Evolutionary conservation across 108 stramenopile genomes (phyloP).

Genomic region (Schizochytrium sp.): DNA sequence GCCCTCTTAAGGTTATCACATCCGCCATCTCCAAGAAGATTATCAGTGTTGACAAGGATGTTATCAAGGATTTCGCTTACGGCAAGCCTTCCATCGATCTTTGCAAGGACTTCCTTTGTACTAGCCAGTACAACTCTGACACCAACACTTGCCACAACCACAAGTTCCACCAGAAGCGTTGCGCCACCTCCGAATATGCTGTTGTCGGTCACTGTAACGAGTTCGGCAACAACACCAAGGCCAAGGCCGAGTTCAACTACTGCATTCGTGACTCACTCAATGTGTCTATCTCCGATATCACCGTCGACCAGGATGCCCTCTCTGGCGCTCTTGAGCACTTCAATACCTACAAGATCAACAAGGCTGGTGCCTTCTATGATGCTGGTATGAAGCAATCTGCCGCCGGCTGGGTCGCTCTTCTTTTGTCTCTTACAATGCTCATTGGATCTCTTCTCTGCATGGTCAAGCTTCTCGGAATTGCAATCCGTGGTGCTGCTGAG

Average conservation of each 20-base stretch:
- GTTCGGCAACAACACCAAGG: neutral
- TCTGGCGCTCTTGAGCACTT: neutral
- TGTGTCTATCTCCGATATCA: neutral
- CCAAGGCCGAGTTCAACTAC: constrained; percentile 2
- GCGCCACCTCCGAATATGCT: neutral
- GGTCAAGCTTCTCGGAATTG: constrained; percentile 15
- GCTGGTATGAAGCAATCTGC: constrained; percentile 19
- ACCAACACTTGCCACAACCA: neutral
- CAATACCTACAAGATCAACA: neutral
- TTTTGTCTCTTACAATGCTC: neutral
- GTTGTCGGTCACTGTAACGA: neutral
- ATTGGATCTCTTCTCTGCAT: neutral
- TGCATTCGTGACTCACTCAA: neutral
- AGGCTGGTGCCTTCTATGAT: neutral
- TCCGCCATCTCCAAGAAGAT: constrained; percentile 79
- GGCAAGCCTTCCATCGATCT: constrained; percentile 62
- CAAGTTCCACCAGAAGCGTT: neutral
- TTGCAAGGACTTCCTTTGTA: constrained; percentile 12
- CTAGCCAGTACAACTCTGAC: neutral
- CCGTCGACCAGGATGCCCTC: neutral
- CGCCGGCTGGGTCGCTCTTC: neutral
- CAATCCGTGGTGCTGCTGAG: constrained; percentile 18
- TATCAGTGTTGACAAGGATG: constrained; percentile 83
- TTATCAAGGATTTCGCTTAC: constrained; percentile 81
- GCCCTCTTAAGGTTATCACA: constrained; percentile 84